Conservation (phyloP, 352 stramenopile genomes). For the Phytophthora quininea region DNA sequence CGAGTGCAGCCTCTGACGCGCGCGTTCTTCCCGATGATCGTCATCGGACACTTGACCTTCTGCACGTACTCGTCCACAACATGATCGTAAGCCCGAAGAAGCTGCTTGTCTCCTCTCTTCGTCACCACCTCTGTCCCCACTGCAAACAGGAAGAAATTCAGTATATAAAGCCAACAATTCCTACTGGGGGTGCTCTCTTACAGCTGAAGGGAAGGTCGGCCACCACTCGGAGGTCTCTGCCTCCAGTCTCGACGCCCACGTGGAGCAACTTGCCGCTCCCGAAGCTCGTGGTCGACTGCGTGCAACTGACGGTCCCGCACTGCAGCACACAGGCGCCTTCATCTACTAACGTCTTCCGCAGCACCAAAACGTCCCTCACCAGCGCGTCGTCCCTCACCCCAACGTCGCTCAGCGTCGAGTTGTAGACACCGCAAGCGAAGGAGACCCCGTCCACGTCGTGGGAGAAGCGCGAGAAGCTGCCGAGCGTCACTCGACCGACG, state of each 20-base stretch:
- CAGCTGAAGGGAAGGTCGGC: slow-evolving; percentile 73
- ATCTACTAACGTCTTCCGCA: slow-evolving; percentile 57
- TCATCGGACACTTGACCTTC: slow-evolving; percentile 46
- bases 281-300: slow-evolving; percentile 25
- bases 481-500: slow-evolving; percentile 68
- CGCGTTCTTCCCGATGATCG: slow-evolving; percentile 58
- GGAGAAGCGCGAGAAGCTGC: slow-evolving; percentile 40
- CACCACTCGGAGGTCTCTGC: slow-evolving; percentile 69
- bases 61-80: slow-evolving; percentile 63
- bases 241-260: slow-evolving; percentile 85
- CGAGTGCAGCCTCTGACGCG: slow-evolving; percentile 66
- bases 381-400: slow-evolving; percentile 79
- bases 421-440: slow-evolving; percentile 71
- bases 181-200: slow-evolving; percentile 20
- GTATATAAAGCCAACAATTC: not conserved
- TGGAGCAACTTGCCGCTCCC: slow-evolving; percentile 71
- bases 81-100: slow-evolving; percentile 52
- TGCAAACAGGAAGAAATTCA: not conserved
- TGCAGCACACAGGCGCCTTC: slow-evolving; percentile 55
- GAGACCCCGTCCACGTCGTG: slow-evolving; percentile 61
- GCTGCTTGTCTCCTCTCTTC: slow-evolving; percentile 39
- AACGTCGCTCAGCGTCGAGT: slow-evolving; percentile 61
- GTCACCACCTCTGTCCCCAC: slow-evolving; percentile 52
- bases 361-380: slow-evolving; percentile 69
- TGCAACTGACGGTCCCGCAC: slow-evolving; percentile 66